phyloP scores from a whole-genome alignment of 441 rosid genomes.

The Gossypium schwendimanii region DNA sequence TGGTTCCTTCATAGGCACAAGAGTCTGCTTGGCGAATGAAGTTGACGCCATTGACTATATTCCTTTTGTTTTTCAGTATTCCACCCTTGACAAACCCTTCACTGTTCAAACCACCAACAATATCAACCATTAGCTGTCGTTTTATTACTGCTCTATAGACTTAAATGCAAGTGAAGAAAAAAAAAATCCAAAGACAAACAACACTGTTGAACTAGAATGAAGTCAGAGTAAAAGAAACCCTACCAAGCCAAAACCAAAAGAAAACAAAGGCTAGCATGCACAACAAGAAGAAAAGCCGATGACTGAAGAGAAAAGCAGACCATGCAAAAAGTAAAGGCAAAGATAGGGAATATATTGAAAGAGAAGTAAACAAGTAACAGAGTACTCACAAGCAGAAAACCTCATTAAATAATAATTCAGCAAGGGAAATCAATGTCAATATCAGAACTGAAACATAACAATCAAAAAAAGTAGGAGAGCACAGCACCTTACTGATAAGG shows the following conservation, averaged over 20 bases:
- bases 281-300: conserved; percentile 15
- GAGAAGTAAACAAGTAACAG: not conserved
- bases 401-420: not conserved
- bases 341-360: conserved; percentile 15
- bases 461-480: not conserved
- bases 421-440: conserved; percentile 9
- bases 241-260: conserved; percentile 9
- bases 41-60: conserved; percentile 60
- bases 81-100: conserved; percentile 4
- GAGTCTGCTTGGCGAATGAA: conserved; percentile 58
- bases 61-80: conserved; percentile 16
- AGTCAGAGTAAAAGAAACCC: conserved; percentile 11
- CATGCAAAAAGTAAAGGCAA: conserved; percentile 8
- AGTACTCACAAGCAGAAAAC: conserved; percentile 6
- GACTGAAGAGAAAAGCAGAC: conserved; percentile 15
- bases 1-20: conserved; percentile 42
- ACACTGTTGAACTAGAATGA: conserved; percentile 9
- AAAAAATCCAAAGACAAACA: not conserved
- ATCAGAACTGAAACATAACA: conserved; percentile 9
- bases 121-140: conserved; percentile 18
- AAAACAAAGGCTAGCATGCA: conserved; percentile 9
- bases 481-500: conserved; percentile 12
- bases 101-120: conserved; percentile 26
- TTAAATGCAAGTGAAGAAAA: conserved; percentile 8
- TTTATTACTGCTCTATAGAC: conserved; percentile 16